Base-by-base conservation (phyloP, 1,284 basidiomycete genomes). In the Microbotryum lychnidis-dioicae region DNA sequence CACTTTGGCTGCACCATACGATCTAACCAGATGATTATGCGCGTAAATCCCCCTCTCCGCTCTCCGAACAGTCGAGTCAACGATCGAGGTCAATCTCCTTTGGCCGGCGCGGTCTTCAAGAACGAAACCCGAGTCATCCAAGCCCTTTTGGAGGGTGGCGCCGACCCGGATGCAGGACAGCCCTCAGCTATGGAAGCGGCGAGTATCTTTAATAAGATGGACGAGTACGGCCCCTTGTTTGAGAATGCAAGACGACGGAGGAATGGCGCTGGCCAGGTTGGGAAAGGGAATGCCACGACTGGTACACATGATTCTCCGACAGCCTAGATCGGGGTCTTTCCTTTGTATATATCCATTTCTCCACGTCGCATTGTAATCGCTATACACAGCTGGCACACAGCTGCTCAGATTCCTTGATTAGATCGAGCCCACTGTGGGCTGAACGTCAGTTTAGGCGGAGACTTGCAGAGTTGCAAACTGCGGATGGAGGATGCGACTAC, bases 51-150 rank as follows among this genome's bases (percentile, higher is more conserved):
- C 14, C 37, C 37, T 42, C 37, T 42, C 27, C 27, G 27, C 6
- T 42, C 37, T 42, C 37, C 37, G 37, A 42, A 18, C 61, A 49
- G 61, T 67, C 79, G 83, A 23, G 72, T 84, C 45, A 92, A 92
- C 73, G 87, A 87, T 65, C 79, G 82, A 5, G 84, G 83, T 0
- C 89, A 91, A 72, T 85, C 85, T n/a, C 84, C 87, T 33, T 75
- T 91, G 9, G 86, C 89, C 2, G 89, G 89, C 4, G 88, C 87
- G 0, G 83, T 91, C 2, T 91, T 90, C 78, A 91, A 91, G 70
- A 78, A 77, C 4, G 75, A 79, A 70, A 80, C 83, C 58, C 83
- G 83, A 2, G 80, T 91, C 47, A 84, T 88, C 0, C 77, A 76
- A 12, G 75, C 79, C 5, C 79, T 91, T 12, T 73, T 84, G 31